A percentile compares a stretch with the other conserved stretches of the same genome.
Conservation (phyloP, 306 rosid species). For the Mimosa pudica region DNA sequence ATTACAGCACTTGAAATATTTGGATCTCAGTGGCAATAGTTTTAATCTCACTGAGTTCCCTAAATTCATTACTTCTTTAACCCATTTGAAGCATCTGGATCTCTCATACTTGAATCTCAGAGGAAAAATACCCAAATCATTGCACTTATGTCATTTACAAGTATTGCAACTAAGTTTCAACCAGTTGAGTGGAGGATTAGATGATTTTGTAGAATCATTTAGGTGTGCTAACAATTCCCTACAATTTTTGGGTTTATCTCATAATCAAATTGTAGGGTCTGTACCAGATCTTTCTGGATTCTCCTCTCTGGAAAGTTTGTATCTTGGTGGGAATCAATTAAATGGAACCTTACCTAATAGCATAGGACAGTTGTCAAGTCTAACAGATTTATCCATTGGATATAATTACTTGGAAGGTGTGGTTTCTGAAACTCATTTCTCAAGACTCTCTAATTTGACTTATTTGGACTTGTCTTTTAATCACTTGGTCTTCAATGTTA, state of each 20-base stretch:
- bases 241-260: background rate
- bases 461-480: background rate
- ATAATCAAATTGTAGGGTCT: background rate
- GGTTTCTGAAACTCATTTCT: background rate
- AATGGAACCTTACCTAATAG: background rate
- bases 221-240: constrained; percentile 1
- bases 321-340: background rate
- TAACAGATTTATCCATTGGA: fast-evolving
- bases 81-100: background rate
- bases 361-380: background rate
- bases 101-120: background rate
- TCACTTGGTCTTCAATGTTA: background rate
- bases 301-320: background rate
- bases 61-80: too few species aligned
- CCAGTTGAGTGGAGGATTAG: background rate
- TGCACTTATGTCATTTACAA: background rate
- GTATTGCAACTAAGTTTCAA: background rate
- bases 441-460: background rate
- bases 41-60: too few species aligned
- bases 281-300: background rate
- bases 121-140: background rate
- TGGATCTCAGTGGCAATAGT: background rate
- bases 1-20: background rate
- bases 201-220: background rate
- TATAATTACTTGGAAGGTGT: background rate